Conservation (phyloP, 768 basidiomycete species). For the Lactifluus hygrophoroides region DNA sequence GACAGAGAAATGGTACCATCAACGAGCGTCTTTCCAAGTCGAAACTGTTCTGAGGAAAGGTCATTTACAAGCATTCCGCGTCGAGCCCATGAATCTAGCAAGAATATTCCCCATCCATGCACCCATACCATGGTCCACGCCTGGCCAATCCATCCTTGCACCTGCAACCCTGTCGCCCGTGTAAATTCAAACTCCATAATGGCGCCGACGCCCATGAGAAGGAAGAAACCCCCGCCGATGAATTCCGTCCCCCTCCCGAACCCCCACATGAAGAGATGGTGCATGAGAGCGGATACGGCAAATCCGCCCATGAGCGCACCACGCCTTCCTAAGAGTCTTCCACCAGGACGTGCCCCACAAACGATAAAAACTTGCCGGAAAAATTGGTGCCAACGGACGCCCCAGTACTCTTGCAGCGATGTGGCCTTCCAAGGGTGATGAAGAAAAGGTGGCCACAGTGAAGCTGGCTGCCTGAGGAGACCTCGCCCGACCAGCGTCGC, state of each 20-base stretch:
- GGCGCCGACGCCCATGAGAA: too few species aligned
- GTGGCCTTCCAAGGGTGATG: too few species aligned
- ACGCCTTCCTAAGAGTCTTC: constrained; percentile 36
- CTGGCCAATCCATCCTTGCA: constrained; percentile 41
- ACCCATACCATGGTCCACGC: constrained; percentile 46
- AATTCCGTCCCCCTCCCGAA: constrained; percentile 48
- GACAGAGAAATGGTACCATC: neutral
- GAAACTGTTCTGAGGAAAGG: neutral
- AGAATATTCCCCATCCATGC: constrained; percentile 31
- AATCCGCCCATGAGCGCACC: constrained; percentile 53
- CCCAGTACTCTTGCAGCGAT: too few species aligned
- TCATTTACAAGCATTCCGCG: neutral
- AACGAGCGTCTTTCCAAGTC: constrained; percentile 2
- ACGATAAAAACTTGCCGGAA: too few species aligned
- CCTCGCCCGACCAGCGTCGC: neutral
- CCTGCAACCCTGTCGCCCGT: too few species aligned
- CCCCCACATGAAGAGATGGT: constrained; percentile 49
- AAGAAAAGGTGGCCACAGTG: too few species aligned
- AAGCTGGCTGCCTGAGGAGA: neutral
- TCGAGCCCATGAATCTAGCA: constrained; percentile 7
- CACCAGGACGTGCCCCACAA: too few species aligned
- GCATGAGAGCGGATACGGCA: constrained; percentile 48
- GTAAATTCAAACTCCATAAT: constrained; percentile 43
- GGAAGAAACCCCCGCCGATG: constrained; percentile 37
- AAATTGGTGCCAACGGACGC: too few species aligned